Percentiles rank a stretch among this genome's conserved stretches.
Evolutionary conservation across 1,284 basidiomycete species (phyloP).

Genomic region (Wallemia hederae): DNA sequence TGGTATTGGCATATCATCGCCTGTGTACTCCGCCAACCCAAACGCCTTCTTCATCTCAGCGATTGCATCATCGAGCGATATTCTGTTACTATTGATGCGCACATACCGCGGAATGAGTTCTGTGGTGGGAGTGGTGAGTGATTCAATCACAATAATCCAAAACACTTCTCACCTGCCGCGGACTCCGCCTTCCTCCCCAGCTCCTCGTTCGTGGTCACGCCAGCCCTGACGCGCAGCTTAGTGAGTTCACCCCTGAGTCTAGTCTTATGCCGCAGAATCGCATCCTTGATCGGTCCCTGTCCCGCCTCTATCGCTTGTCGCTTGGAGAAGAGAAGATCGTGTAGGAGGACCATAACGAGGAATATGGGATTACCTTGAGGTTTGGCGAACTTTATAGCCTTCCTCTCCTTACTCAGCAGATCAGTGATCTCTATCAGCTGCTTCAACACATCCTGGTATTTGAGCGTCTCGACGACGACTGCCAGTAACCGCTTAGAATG

Average conservation of each 20-base stretch:
- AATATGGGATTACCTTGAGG: slow-evolving; percentile 17
- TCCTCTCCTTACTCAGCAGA: neutral
- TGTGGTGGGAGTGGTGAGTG: slow-evolving; percentile 11
- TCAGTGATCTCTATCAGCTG: neutral
- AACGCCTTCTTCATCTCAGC: slow-evolving; percentile 11
- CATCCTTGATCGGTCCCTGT: slow-evolving; percentile 59
- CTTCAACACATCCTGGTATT: neutral
- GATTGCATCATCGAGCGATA: slow-evolving; percentile 30
- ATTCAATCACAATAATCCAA: neutral
- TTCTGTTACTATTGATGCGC: slow-evolving; percentile 46
- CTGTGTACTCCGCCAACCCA: slow-evolving; percentile 5
- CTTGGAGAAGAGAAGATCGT: slow-evolving; percentile 48
- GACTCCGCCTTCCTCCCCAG: slow-evolving; percentile 20
- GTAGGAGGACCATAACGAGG: slow-evolving; percentile 50
- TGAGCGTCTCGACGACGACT: neutral
- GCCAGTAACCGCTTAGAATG: neutral
- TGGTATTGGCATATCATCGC: slow-evolving; percentile 5
- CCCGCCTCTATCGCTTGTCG: slow-evolving; percentile 45
- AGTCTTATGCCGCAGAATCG: slow-evolving; percentile 52
- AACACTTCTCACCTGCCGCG: slow-evolving; percentile 7
- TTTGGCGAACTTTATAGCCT: neutral
- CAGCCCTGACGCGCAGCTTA: slow-evolving; percentile 49
- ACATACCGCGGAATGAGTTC: slow-evolving; percentile 52
- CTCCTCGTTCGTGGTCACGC: slow-evolving; percentile 32
- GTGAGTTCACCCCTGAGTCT: slow-evolving; percentile 60